Conservation (phyloP, 306 rosid species). For the Hippophae rhamnoides region DNA sequence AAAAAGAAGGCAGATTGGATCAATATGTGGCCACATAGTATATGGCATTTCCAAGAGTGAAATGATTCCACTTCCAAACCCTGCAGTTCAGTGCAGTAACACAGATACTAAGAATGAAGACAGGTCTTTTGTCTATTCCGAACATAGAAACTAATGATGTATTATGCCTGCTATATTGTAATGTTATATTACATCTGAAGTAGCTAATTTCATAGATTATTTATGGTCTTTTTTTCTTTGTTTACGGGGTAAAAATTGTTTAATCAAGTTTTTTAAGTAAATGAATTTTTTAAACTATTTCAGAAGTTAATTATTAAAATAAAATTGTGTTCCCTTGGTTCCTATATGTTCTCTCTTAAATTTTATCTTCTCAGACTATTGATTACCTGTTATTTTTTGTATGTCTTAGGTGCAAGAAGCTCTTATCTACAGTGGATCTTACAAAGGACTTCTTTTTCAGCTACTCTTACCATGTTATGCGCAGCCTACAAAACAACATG, state of each 20-base stretch:
- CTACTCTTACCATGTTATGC: constrained; percentile 94
- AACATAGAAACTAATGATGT: constrained; percentile 11
- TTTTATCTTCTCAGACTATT: not conserved
- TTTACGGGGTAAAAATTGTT: constrained; percentile 3
- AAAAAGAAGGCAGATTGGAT: constrained; percentile 73
- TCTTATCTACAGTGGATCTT: constrained; percentile 93
- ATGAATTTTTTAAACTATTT: too few relatives aligned
- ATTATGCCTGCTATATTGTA: too few relatives aligned
- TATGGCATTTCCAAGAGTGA: constrained; percentile 75
- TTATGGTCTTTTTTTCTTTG: not conserved
- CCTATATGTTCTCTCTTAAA: not conserved
- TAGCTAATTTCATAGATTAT: not conserved
- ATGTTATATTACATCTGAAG: too few relatives aligned
- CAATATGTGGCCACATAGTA: constrained; percentile 64
- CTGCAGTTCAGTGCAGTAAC: constrained; percentile 46
- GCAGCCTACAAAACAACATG: constrained; percentile 82
- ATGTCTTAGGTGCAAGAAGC: constrained; percentile 93
- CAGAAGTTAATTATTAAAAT: not conserved
- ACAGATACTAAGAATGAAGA: constrained; percentile 66
- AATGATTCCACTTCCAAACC: constrained; percentile 65
- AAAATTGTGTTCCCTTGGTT: not conserved
- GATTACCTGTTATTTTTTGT: constrained; percentile 26
- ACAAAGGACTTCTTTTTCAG: constrained; percentile 98
- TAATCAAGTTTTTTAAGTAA: not conserved
- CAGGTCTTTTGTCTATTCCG: constrained; percentile 71